A percentile compares a stretch with the other conserved stretches of the same genome.
Evolutionary conservation across 2,329 filamentous ascomycete species (phyloP).

Genomic region (Aureobasidium melanogenum): DNA sequence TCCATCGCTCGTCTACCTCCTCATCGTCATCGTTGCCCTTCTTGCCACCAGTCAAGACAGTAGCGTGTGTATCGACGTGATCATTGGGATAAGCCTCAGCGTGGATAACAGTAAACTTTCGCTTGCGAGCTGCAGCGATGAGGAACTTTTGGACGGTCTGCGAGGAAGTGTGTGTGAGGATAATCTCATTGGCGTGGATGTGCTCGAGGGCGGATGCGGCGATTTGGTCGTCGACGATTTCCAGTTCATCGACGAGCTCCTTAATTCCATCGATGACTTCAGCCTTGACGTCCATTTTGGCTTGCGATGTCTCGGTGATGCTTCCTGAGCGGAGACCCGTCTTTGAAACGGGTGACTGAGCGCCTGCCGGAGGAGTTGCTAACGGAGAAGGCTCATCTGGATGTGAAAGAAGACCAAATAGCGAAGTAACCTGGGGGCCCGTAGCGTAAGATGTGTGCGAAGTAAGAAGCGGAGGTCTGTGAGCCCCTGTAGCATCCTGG

Average conservation of each 20-base stretch:
- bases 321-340: background rate
- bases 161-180: constrained; percentile 81
- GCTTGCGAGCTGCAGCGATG: constrained; percentile 74
- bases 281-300: constrained; percentile 61
- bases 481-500: background rate
- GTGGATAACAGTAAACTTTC: constrained; percentile 85
- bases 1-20: constrained; percentile 53
- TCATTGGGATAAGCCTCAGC: constrained; percentile 66
- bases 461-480: constrained; percentile 51
- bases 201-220: constrained; percentile 80
- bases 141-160: constrained; percentile 84
- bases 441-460: constrained; percentile 57
- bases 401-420: constrained; percentile 81
- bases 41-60: constrained; percentile 46
- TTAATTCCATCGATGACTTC: constrained; percentile 91
- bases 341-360: constrained; percentile 22
- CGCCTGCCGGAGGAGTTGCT: constrained; percentile 43
- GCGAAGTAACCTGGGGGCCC: constrained; percentile 54
- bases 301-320: constrained; percentile 24
- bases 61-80: constrained; percentile 53
- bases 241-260: constrained; percentile 92
- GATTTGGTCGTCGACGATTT: constrained; percentile 88
- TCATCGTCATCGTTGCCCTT: constrained; percentile 38
- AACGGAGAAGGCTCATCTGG: constrained; percentile 37
- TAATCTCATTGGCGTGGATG: constrained; percentile 86